Evolutionary conservation across 495 filamentous ascomycete genomes (phyloP).

Genomic region (Penicillium coffeae): DNA sequence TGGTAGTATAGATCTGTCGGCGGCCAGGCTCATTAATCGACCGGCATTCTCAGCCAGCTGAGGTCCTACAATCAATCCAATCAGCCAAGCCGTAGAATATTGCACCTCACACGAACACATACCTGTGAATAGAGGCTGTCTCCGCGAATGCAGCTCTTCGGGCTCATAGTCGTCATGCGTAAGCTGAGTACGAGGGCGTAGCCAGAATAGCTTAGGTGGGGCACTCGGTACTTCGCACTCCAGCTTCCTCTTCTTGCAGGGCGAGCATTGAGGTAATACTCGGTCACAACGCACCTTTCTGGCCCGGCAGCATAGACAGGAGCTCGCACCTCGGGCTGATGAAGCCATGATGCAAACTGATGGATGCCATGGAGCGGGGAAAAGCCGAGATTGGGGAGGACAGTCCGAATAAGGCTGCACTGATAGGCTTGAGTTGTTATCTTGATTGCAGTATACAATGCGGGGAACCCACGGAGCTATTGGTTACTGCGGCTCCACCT

Average conservation of each 20-base stretch:
- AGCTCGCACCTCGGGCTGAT: neutral
- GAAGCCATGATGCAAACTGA: constrained; percentile 1
- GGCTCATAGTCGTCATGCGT: neutral
- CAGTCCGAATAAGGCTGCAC: no score
- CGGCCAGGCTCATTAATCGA: neutral
- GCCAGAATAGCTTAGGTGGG: neutral
- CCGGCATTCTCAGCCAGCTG: neutral
- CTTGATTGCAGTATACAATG: no score
- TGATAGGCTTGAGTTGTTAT: no score
- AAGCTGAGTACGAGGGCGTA: neutral
- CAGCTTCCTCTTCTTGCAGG: constrained; percentile 4
- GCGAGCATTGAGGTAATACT: constrained; percentile 1
- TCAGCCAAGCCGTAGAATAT: no score
- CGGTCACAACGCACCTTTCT: constrained; percentile 3
- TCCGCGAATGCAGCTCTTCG: neutral
- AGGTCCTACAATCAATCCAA: no score
- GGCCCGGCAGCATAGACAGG: neutral
- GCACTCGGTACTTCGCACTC: neutral
- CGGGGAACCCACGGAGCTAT: neutral
- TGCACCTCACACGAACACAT: neutral
- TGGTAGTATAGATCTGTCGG: neutral
- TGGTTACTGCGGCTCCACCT: constrained; percentile 6
- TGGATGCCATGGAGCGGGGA: no score
- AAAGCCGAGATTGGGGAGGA: no score
- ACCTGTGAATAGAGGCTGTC: neutral